A percentile compares a stretch with the other conserved stretches of the same genome.
These are phyloP conservation scores for Turnera subulata DNA, from an alignment of 345 rosid species.

Conservation along the genomic window DNA sequence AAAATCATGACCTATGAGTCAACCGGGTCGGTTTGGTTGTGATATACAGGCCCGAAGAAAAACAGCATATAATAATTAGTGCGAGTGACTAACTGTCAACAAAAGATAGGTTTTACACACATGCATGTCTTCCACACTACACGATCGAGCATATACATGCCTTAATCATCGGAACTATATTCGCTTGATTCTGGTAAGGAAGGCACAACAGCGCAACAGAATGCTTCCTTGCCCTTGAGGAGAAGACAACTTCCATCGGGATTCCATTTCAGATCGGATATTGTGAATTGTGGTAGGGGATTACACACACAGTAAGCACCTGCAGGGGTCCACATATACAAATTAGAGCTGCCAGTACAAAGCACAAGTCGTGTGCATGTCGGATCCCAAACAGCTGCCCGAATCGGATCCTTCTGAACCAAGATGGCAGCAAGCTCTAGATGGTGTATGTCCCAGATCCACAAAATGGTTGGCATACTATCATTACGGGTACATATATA, in stretches of 20 bases:
- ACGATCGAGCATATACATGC: background rate
- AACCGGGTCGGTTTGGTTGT: no score
- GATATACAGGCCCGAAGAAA: no score
- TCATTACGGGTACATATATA: slow-evolving; percentile 84
- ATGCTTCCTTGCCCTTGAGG: slow-evolving; percentile 86
- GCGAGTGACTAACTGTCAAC: no score
- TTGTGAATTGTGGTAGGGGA: slow-evolving; percentile 64
- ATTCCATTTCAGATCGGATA: slow-evolving; percentile 86
- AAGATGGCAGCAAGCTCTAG: slow-evolving; percentile 88
- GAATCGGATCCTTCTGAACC: slow-evolving; percentile 84
- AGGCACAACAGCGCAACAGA: slow-evolving; percentile 80
- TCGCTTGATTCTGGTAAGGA: slow-evolving; percentile 74
- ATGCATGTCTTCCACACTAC: no score
- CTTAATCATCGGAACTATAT: slow-evolving; percentile 82
- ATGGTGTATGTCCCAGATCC: slow-evolving; percentile 89
- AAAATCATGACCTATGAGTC: no score
- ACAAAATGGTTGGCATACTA: slow-evolving; percentile 80
- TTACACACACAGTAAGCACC: slow-evolving; percentile 85
- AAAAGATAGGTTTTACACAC: no score
- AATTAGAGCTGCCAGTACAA: slow-evolving; percentile 86
- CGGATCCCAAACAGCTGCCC: slow-evolving; percentile 91
- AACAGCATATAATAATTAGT: no score
- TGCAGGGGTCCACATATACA: slow-evolving; percentile 92
- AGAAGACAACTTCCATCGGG: slow-evolving; percentile 86
- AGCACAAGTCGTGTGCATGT: slow-evolving; percentile 72